These are phyloP conservation scores for Paecilomyces variotii DNA, from an alignment of 2,329 filamentous ascomycete species.

Conservation along the genomic window DNA sequence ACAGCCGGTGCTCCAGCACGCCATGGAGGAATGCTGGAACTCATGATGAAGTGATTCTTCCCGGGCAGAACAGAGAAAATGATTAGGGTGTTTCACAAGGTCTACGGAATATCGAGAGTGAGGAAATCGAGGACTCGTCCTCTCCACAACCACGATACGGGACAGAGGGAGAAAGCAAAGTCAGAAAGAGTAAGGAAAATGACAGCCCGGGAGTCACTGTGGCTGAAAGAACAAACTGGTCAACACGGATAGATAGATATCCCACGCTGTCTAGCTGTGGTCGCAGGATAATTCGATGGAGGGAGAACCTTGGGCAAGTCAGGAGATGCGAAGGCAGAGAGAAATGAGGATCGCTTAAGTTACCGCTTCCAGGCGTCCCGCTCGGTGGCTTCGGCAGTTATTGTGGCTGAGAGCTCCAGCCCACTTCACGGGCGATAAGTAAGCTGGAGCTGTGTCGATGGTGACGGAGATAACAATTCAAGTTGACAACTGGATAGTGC, in stretches of 20 bases:
- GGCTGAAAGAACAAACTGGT: neutral
- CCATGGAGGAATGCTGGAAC: constrained; percentile 32
- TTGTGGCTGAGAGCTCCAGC: neutral
- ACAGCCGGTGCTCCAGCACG: constrained; percentile 24
- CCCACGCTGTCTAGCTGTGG: neutral
- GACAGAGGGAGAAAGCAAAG: neutral
- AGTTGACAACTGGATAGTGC: neutral
- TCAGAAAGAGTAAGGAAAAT: neutral
- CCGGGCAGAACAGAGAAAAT: constrained; percentile 4
- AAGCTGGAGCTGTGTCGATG: neutral
- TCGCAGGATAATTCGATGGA: neutral
- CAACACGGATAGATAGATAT: neutral
- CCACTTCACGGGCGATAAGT: neutral
- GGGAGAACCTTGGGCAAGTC: neutral
- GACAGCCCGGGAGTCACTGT: neutral
- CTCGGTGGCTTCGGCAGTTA: neutral
- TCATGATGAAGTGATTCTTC: constrained; percentile 22
- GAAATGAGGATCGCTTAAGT: constrained; percentile 10
- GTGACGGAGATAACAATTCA: neutral
- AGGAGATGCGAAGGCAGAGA: constrained; percentile 1
- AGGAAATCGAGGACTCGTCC: neutral
- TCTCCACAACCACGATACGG: neutral
- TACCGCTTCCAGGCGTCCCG: constrained; percentile 2
- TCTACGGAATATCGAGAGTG: constrained; percentile 1
- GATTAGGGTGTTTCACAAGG: neutral